Evolutionary conservation across 2,329 filamentous ascomycete genomes (phyloP).

Genomic region (Teratosphaeria destructans): DNA sequence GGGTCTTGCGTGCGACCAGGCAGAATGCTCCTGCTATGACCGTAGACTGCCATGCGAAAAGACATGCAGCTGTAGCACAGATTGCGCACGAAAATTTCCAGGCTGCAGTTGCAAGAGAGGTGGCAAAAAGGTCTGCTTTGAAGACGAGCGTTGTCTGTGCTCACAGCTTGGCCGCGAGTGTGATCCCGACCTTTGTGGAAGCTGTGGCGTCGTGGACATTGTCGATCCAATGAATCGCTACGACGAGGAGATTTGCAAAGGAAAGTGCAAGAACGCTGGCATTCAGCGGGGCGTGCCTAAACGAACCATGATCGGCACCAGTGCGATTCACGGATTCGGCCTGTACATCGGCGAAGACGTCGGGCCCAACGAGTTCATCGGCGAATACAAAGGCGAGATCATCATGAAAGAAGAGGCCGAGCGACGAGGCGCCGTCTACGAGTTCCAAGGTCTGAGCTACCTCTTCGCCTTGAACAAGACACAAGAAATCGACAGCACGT

Average conservation of each 20-base stretch:
- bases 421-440: slow-evolving; percentile 56
- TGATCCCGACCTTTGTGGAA: slow-evolving; percentile 62
- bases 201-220: slow-evolving; percentile 58
- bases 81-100: slow-evolving; percentile 43
- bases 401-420: slow-evolving; percentile 61
- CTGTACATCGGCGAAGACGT: slow-evolving; percentile 62
- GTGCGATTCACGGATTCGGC: slow-evolving; percentile 64
- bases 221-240: slow-evolving; percentile 59
- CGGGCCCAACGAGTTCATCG: slow-evolving; percentile 59
- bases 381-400: slow-evolving; percentile 72
- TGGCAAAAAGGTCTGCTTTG: slow-evolving; percentile 26
- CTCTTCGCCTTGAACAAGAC: slow-evolving; percentile 44
- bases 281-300: slow-evolving; percentile 60
- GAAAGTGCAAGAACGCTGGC: slow-evolving; percentile 60
- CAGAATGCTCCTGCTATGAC: slow-evolving; percentile 51
- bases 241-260: slow-evolving; percentile 45
- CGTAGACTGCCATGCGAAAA: slow-evolving; percentile 60
- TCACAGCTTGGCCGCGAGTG: slow-evolving; percentile 66
- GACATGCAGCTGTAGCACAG: slow-evolving; percentile 55
- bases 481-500: slow-evolving; percentile 58
- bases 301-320: slow-evolving; percentile 58
- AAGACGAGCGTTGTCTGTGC: slow-evolving; percentile 52
- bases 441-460: slow-evolving; percentile 53
- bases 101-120: slow-evolving; percentile 39
- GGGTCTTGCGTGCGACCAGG: slow-evolving; percentile 51